Base-by-base conservation (phyloP, 2,329 filamentous ascomycete species). In the Madurella mycetomatis region DNA sequence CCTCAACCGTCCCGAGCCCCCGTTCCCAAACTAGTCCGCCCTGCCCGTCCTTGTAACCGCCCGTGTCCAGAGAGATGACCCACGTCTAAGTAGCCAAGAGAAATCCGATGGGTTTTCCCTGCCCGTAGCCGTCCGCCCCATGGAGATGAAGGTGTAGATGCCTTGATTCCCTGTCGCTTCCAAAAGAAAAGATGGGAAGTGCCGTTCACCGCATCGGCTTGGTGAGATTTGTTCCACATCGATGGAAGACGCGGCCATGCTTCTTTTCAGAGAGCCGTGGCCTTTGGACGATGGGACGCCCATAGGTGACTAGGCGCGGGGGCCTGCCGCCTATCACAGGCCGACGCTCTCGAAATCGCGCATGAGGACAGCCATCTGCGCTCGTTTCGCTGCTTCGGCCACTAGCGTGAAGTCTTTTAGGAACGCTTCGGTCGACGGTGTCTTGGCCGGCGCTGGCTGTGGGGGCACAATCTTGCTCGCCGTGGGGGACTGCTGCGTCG, bases 311-410 rank as follows among this genome's bases (percentile, higher is more conserved):
- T 5, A 18, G 40, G n/a, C 17, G 32, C 25, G 43, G 9, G 4
- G 4, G 9, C 34, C 34, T 9, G 11, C 9, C 4, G 17, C 42
- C 55, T 65, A 72, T 54, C 69, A 81, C 45, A 90, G 71, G 50
- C 81, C 83, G 66, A 88, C 80, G 60, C 84, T 82, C 65, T 90
- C 90, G 67, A 97, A 80, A 71, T 96, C 92, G 58, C 92, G 81
- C 78, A 92, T 88, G 69, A 96, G 76, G 65, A 91, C 85, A 41
- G 90, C 90, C 78, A 96, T 88, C 72, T 96, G 90, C 9, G 92
- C 92, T 41, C 92, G 80, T 73, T 95, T 96, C 42, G 91, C 92
- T 1, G 92, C 92, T 76, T 97, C 92, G 37, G 92, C 92, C 41
- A 96, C 81, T 31, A 96, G 81, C 55, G 82, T 92, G 66, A 92